These are phyloP conservation scores for Adansonia grandidieri DNA, from an alignment of 441 rosid species.

Conservation along the genomic window DNA sequence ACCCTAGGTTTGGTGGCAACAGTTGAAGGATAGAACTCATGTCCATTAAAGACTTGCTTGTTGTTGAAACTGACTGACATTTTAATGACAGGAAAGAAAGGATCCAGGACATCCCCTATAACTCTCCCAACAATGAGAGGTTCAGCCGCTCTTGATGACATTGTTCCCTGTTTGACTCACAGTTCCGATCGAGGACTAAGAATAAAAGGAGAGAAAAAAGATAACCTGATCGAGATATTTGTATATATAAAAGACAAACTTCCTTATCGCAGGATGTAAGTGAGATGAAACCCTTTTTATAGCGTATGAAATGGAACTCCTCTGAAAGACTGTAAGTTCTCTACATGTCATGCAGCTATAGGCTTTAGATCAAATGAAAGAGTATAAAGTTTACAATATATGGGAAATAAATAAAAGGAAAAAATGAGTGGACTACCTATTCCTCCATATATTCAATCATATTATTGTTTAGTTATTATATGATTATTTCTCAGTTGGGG, in stretches of 20 bases:
- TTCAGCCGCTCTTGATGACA: constrained; percentile 26
- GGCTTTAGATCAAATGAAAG: neutral
- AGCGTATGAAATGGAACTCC: neutral
- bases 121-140: constrained; percentile 74
- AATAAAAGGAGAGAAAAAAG: neutral
- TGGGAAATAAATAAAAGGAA: constrained; percentile 5
- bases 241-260: neutral
- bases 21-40: constrained; percentile 62
- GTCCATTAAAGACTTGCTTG: constrained; percentile 65
- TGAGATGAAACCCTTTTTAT: constrained; percentile 19
- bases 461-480: neutral
- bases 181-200: no score
- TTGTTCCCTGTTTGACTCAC: neutral
- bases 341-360: neutral
- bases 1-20: constrained; percentile 65
- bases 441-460: constrained; percentile 7
- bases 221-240: neutral
- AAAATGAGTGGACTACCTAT: constrained; percentile 14
- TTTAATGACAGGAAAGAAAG: constrained; percentile 52
- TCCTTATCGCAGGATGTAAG: neutral
- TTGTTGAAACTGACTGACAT: constrained; percentile 56
- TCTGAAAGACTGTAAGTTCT: neutral
- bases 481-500: constrained; percentile 23
- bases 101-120: constrained; percentile 75
- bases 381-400: neutral